Evolutionary conservation across 129 eudicot species (phyloP).

Genomic region (Heracleum sosnowskyi): DNA sequence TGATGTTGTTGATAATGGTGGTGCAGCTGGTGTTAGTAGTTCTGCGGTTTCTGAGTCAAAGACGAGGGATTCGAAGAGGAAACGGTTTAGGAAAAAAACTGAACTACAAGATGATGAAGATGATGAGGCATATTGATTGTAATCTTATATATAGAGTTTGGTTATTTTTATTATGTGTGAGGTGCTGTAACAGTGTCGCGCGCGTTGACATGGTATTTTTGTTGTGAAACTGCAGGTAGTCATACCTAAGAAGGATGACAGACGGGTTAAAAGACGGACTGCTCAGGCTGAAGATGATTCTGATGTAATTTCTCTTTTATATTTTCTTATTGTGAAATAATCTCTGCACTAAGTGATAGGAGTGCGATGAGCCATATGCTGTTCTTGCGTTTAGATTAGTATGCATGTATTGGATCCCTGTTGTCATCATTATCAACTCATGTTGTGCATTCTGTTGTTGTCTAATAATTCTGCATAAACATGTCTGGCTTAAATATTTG

Average conservation of each 20-base stretch:
- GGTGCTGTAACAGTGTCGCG: slow-evolving; percentile 19
- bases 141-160: slow-evolving; percentile 25
- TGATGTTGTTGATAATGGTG: slow-evolving; percentile 56
- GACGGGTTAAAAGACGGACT: slow-evolving; percentile 47
- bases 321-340: background rate
- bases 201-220: slow-evolving; percentile 25
- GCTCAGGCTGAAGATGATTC: slow-evolving; percentile 50
- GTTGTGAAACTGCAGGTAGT: slow-evolving; percentile 42
- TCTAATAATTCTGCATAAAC: background rate
- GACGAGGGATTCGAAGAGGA: slow-evolving; percentile 38
- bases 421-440: background rate
- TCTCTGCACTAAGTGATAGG: background rate
- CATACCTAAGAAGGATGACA: slow-evolving; percentile 32
- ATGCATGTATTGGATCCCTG: background rate
- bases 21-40: slow-evolving; percentile 16
- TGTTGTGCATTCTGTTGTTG: background rate
- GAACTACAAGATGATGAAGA: slow-evolving; percentile 65
- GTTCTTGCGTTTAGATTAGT: background rate
- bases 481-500: background rate
- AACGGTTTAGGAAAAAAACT: slow-evolving; percentile 70
- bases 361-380: background rate
- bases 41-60: slow-evolving; percentile 28
- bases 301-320: slow-evolving; percentile 38
- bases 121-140: slow-evolving; percentile 61
- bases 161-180: slow-evolving; percentile 31